These are phyloP conservation scores for Diaporthe eres DNA, from an alignment of 2,329 filamentous ascomycete genomes.

Conservation along the genomic window DNA sequence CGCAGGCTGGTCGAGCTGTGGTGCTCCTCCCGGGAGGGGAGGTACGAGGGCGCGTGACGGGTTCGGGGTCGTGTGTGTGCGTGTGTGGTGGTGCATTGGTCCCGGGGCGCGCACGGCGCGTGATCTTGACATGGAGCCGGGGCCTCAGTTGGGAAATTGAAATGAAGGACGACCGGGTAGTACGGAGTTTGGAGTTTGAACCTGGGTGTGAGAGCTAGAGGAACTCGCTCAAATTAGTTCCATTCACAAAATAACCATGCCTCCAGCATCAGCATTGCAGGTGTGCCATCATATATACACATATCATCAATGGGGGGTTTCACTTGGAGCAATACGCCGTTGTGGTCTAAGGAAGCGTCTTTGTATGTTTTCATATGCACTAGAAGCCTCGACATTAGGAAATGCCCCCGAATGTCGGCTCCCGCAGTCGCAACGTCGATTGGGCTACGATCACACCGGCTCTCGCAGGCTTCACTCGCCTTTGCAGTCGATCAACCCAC, in stretches of 20 bases:
- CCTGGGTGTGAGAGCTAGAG: not conserved
- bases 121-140: not conserved
- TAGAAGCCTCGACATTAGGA: not conserved
- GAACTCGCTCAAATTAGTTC: not conserved
- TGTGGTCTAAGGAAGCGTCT: not conserved
- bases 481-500: not conserved
- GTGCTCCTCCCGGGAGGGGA: constrained; percentile 62
- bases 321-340: not conserved
- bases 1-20: constrained; percentile 80
- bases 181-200: constrained; percentile 6
- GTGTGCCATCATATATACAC: not conserved
- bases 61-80: not conserved
- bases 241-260: not conserved
- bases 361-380: not conserved
- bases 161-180: not conserved
- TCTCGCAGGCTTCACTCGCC: not conserved
- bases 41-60: constrained; percentile 59
- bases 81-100: not conserved
- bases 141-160: not conserved
- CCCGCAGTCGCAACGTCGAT: constrained; percentile 4
- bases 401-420: not conserved
- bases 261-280: not conserved
- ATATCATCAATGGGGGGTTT: not conserved
- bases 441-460: constrained; percentile 4
- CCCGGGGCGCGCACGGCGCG: not conserved